A percentile compares a stretch with the other conserved stretches of the same genome.
These are phyloP conservation scores for Collybia nuda DNA, from an alignment of 768 basidiomycete genomes.

Conservation along the genomic window DNA sequence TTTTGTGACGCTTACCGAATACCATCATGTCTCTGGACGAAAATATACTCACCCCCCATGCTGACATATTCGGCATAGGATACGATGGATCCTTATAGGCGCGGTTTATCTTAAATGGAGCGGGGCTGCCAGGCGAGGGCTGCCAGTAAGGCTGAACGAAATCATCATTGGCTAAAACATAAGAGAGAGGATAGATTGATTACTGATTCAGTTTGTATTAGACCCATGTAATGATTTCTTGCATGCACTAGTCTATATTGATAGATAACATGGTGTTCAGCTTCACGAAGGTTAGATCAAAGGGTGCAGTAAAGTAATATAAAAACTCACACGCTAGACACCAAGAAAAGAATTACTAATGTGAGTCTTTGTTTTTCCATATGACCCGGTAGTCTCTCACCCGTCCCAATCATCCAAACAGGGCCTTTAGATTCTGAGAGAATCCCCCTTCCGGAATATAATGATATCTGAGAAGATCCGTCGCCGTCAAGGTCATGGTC, in stretches of 20 bases:
- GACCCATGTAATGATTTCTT: slow-evolving; percentile 64
- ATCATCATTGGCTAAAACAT: background rate
- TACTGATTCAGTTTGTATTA: slow-evolving; percentile 77
- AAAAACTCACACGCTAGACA: slow-evolving; percentile 20
- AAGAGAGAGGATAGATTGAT: no score
- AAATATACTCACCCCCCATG: slow-evolving; percentile 67
- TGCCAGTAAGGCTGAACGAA: slow-evolving; percentile 65
- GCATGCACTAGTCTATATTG: slow-evolving; percentile 69
- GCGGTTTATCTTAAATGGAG: slow-evolving; percentile 47
- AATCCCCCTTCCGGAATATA: slow-evolving; percentile 72
- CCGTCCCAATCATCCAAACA: slow-evolving; percentile 81
- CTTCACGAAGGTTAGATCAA: no score
- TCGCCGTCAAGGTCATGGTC: slow-evolving; percentile 75
- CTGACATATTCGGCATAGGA: slow-evolving; percentile 32
- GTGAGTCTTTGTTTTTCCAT: no score
- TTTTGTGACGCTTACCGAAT: slow-evolving; percentile 30
- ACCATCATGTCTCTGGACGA: slow-evolving; percentile 48
- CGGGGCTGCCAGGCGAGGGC: slow-evolving; percentile 53
- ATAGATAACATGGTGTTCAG: slow-evolving; percentile 69
- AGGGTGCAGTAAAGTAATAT: no score
- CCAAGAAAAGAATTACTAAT: background rate
- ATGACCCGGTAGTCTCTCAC: slow-evolving; percentile 22
- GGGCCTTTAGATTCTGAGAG: slow-evolving; percentile 74
- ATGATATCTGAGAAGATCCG: slow-evolving; percentile 43
- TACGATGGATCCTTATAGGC: slow-evolving; percentile 55